These are phyloP conservation scores for Chalaropsis thielavioides DNA, from an alignment of 2,329 filamentous ascomycete genomes.

Conservation along the genomic window DNA sequence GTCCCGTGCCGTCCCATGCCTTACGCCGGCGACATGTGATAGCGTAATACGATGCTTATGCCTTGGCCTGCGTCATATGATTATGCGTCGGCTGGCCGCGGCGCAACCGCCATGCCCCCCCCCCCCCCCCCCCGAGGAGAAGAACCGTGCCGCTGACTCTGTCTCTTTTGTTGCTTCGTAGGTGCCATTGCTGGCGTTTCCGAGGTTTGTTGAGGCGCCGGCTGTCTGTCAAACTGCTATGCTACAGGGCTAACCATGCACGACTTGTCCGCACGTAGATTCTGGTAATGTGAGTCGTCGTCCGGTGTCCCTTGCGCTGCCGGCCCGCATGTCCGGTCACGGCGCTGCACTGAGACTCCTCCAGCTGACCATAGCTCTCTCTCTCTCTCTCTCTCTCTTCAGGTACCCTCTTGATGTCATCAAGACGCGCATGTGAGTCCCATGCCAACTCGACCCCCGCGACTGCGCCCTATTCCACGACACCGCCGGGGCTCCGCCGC, in stretches of 20 bases:
- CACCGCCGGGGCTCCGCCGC: neutral
- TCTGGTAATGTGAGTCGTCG: slow-evolving; percentile 59
- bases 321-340: neutral
- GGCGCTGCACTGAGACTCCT: neutral
- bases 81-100: neutral
- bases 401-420: slow-evolving; percentile 99
- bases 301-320: slow-evolving; percentile 8
- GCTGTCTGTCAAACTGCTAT: neutral
- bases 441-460: neutral
- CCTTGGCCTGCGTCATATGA: neutral
- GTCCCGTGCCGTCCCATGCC: neutral
- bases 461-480: neutral
- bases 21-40: slow-evolving; percentile 2
- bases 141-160: neutral
- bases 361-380: neutral
- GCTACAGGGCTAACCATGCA: slow-evolving; percentile 8
- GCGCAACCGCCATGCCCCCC: neutral
- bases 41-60: neutral
- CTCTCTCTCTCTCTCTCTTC: slow-evolving; percentile 19
- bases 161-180: slow-evolving; percentile 23
- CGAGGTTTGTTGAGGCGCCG: slow-evolving; percentile 50
- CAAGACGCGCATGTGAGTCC: slow-evolving; percentile 83
- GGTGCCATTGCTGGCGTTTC: slow-evolving; percentile 94
- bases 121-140: neutral
- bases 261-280: slow-evolving; percentile 43